phyloP scores from a whole-genome alignment of 768 basidiomycete species.

The Panus rudis region DNA sequence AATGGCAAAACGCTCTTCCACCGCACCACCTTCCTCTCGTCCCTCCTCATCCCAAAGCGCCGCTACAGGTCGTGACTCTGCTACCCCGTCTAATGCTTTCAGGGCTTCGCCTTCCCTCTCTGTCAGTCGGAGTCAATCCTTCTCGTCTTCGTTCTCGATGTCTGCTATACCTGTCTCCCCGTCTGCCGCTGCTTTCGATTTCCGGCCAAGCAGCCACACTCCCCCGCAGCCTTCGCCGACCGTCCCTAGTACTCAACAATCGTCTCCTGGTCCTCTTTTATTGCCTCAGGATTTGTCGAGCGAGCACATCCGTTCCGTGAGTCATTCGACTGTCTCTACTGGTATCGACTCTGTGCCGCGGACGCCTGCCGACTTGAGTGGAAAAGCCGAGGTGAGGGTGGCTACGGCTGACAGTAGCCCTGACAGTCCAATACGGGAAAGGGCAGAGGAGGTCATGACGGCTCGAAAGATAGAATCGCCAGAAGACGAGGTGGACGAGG shows the following conservation, averaged over 20 bases:
- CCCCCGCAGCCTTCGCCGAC: slow-evolving; percentile 1
- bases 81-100: slow-evolving; percentile 4
- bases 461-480: slow-evolving; percentile 9
- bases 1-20: slow-evolving; percentile 56
- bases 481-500: slow-evolving; percentile 2
- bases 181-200: slow-evolving; percentile 1
- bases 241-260: background rate
- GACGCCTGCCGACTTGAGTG: slow-evolving; percentile 17
- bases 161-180: slow-evolving; percentile 1
- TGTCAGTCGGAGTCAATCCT: slow-evolving; percentile 1
- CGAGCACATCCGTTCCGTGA: slow-evolving; percentile 11
- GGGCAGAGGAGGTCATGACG: slow-evolving; percentile 13
- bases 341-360: slow-evolving; percentile 18
- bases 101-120: slow-evolving; percentile 7
- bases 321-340: slow-evolving; percentile 24
- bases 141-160: slow-evolving; percentile 5
- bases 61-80: slow-evolving; percentile 11
- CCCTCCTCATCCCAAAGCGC: slow-evolving; percentile 23
- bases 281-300: background rate
- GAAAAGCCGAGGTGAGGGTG: no score
- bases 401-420: no score
- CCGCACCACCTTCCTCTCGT: slow-evolving; percentile 16
- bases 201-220: background rate
- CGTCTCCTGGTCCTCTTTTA: background rate
- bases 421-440: no score